Evolutionary conservation across 176 grass and related monocot species (phyloP).

Genomic region (Zoysia pacifica): DNA sequence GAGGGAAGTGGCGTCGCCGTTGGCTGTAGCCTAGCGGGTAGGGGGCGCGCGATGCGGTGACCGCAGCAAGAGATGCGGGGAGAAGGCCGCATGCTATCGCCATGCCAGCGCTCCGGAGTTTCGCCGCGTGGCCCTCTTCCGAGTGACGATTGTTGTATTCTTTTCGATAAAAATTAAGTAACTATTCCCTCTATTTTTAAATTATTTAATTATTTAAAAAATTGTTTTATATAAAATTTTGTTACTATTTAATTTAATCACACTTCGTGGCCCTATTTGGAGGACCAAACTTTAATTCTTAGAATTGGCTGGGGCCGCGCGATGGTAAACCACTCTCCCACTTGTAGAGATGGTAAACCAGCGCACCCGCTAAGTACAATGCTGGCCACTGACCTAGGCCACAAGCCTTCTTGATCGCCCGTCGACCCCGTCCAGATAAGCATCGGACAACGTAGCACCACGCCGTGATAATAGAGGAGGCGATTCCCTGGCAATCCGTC

Average conservation of each 20-base stretch:
- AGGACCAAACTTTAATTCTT: not conserved
- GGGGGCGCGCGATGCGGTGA: not conserved
- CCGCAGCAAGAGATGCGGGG: not conserved
- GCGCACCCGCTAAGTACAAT: conserved; percentile 43
- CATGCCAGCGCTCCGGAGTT: not conserved
- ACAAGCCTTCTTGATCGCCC: conserved; percentile 25
- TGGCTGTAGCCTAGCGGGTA: not conserved
- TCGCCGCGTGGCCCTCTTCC: not conserved
- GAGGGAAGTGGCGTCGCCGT: not conserved
- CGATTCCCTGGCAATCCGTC: rapidly evolving
- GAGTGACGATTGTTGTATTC: not conserved
- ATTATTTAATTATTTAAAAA: too few species aligned
- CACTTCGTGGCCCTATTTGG: not conserved
- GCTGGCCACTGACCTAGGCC: conserved; percentile 41
- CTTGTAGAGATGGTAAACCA: conserved; percentile 54
- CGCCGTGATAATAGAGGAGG: rapidly evolving
- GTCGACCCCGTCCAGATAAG: conserved; percentile 55
- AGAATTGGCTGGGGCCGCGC: conserved; percentile 60
- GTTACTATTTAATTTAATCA: too few species aligned
- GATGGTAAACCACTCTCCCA: conserved; percentile 61
- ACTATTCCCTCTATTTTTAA: too few species aligned
- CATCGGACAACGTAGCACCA: not conserved
- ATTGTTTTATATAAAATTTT: too few species aligned
- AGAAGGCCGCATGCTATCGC: conserved; percentile 2
- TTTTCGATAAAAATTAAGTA: not conserved